These are phyloP conservation scores for Nepenthes alata DNA, from an alignment of 179 eudicot genomes.

Conservation along the genomic window DNA sequence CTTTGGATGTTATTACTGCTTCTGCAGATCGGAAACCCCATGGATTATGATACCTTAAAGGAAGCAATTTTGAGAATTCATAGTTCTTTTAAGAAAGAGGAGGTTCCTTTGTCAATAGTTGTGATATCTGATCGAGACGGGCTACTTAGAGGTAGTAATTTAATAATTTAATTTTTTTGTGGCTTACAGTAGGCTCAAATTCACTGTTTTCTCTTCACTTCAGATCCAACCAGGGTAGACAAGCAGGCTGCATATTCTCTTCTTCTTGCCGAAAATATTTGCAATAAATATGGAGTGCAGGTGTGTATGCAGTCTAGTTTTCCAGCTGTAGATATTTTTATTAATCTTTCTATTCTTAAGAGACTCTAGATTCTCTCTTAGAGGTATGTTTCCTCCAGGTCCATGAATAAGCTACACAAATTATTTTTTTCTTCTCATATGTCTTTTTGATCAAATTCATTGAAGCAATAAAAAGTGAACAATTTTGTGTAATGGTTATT, in stretches of 20 bases:
- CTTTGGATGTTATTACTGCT: not conserved
- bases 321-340: not conserved
- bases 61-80: slow-evolving; percentile 57
- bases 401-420: too few species aligned
- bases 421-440: too few species aligned
- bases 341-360: not conserved
- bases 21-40: slow-evolving; percentile 67
- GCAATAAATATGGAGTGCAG: slow-evolving; percentile 72
- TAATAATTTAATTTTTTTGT: slow-evolving; percentile 1
- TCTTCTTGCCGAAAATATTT: slow-evolving; percentile 81
- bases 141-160: slow-evolving; percentile 56
- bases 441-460: too few species aligned
- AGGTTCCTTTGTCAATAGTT: slow-evolving; percentile 63
- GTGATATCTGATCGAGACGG: slow-evolving; percentile 69
- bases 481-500: too few species aligned
- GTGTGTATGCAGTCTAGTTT: slow-evolving; percentile 17
- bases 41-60: slow-evolving; percentile 64
- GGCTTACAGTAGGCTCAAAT: slow-evolving; percentile 5
- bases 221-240: slow-evolving; percentile 88
- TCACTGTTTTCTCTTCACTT: slow-evolving; percentile 15
- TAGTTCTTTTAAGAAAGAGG: slow-evolving; percentile 34
- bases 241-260: slow-evolving; percentile 87
- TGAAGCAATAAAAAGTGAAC: too few species aligned
- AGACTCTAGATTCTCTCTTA: not conserved
- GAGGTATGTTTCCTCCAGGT: too few species aligned